A percentile compares a stretch with the other conserved stretches of the same genome.
Conservation (phyloP, 1,139 yeast species). For the Diutina sp. region DNA sequence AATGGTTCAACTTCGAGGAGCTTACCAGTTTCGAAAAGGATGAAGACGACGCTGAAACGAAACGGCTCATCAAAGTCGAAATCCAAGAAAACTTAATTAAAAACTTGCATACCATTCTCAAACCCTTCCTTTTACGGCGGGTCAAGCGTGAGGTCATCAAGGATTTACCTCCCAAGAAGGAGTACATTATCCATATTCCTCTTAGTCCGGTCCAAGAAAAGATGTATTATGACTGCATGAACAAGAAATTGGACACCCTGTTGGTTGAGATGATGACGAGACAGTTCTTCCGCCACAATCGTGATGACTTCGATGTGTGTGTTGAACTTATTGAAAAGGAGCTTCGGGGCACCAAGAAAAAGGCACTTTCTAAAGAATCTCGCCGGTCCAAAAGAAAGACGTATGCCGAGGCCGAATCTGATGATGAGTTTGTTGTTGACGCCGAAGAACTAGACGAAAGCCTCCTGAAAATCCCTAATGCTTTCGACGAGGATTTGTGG, state of each 20-base stretch:
- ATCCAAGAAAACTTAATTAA: conserved; percentile 53
- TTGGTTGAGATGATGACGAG: conserved; percentile 31
- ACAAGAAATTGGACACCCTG: conserved; percentile 26
- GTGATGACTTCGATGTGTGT: conserved; percentile 6
- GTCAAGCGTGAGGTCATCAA: conserved; percentile 60
- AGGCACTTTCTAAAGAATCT: background rate
- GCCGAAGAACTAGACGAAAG: background rate
- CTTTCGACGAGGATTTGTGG: background rate
- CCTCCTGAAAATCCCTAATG: no score
- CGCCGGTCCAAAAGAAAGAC: background rate
- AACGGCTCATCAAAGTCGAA: conserved; percentile 42
- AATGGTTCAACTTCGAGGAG: conserved; percentile 81
- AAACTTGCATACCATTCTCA: conserved; percentile 73
- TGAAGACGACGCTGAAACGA: conserved; percentile 14
- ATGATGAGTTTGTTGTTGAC: background rate
- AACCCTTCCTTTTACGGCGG: conserved; percentile 78
- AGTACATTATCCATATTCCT: conserved; percentile 67
- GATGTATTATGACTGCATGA: conserved; percentile 50
- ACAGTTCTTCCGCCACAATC: conserved; percentile 28
- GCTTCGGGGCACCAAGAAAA: background rate
- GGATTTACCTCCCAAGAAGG: conserved; percentile 76
- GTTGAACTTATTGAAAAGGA: background rate
- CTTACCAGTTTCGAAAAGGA: conserved; percentile 24
- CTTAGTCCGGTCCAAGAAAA: conserved; percentile 49
- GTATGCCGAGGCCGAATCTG: background rate